Evolutionary conservation across 176 grass and related monocot species (phyloP).

Genomic region (Panicum miliaceum): DNA sequence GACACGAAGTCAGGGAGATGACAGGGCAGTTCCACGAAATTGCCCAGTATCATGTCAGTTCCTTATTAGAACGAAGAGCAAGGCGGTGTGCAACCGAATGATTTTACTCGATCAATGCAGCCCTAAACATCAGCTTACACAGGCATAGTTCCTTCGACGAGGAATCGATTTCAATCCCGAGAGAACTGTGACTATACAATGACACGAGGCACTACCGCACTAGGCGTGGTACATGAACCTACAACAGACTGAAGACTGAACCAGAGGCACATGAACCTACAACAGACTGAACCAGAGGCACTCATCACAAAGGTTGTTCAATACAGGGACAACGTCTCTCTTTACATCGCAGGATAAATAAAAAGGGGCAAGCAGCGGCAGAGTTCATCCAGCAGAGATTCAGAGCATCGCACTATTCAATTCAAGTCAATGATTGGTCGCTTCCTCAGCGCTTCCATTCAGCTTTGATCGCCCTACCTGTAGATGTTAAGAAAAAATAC

Average conservation of each 20-base stretch:
- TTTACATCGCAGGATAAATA: slow-evolving; percentile 53
- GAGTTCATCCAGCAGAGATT: slow-evolving; percentile 34
- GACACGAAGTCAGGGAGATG: too few relatives aligned
- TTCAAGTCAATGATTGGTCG: slow-evolving; percentile 10
- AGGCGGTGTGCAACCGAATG: neutral
- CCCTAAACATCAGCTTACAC: slow-evolving; percentile 32
- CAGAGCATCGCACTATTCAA: slow-evolving; percentile 13
- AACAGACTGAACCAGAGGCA: slow-evolving; percentile 44
- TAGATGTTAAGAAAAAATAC: slow-evolving; percentile 20
- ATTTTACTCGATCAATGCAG: slow-evolving; percentile 14
- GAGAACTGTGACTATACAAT: slow-evolving; percentile 17
- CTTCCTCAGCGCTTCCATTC: slow-evolving; percentile 80
- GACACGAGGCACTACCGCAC: slow-evolving; percentile 44
- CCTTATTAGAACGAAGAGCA: neutral
- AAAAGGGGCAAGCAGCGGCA: slow-evolving; percentile 34
- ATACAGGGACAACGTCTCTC: slow-evolving; percentile 41
- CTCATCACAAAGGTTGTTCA: slow-evolving; percentile 43
- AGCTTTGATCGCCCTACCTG: slow-evolving; percentile 65
- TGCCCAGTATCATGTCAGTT: too few relatives aligned
- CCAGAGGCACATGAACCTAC: slow-evolving; percentile 43
- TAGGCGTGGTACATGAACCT: slow-evolving; percentile 35
- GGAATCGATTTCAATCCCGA: slow-evolving; percentile 18
- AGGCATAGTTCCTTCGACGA: slow-evolving; percentile 19
- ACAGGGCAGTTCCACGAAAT: neutral
- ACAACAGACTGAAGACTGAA: too few relatives aligned